Conservation (phyloP, 495 filamentous ascomycete species). For the Clavariopsis aquatica region DNA sequence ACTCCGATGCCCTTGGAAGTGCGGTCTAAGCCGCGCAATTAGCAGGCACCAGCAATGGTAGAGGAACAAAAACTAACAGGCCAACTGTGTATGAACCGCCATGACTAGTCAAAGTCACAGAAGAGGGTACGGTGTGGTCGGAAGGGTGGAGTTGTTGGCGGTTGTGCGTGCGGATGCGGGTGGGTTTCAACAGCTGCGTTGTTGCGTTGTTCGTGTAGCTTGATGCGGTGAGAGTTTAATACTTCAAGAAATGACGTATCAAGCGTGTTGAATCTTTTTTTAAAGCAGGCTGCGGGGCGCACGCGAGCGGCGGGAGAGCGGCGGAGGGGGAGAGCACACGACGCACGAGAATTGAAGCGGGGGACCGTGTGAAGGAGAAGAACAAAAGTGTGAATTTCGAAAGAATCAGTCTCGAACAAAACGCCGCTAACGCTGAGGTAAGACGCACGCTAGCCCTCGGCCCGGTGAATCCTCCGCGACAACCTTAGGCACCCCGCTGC, state of each 20-base stretch:
- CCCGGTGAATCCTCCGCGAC: background rate
- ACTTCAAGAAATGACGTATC: constrained; percentile 30
- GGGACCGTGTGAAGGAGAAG: constrained; percentile 1
- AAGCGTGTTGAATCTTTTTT: background rate
- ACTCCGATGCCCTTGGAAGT: constrained; percentile 95
- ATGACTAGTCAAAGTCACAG: constrained; percentile 87
- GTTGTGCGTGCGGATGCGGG: constrained; percentile 7
- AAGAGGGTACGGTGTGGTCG: constrained; percentile 4
- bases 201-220: constrained; percentile 6
- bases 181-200: constrained; percentile 3
- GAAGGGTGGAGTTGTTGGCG: constrained; percentile 20
- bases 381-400: constrained; percentile 11
- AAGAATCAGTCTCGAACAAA: constrained; percentile 2
- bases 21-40: constrained; percentile 58
- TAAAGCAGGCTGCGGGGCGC: constrained; percentile 13
- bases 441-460: constrained; percentile 2
- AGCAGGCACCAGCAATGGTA: constrained; percentile 7
- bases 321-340: constrained; percentile 16
- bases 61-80: constrained; percentile 53
- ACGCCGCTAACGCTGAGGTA: background rate
- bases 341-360: constrained; percentile 19
- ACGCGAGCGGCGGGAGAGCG: background rate
- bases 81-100: constrained; percentile 87
- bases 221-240: constrained; percentile 21
- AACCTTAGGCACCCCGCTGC: background rate